These are phyloP conservation scores for Tubosaeta sp. DNA, from an alignment of 768 basidiomycete genomes.

Conservation along the genomic window DNA sequence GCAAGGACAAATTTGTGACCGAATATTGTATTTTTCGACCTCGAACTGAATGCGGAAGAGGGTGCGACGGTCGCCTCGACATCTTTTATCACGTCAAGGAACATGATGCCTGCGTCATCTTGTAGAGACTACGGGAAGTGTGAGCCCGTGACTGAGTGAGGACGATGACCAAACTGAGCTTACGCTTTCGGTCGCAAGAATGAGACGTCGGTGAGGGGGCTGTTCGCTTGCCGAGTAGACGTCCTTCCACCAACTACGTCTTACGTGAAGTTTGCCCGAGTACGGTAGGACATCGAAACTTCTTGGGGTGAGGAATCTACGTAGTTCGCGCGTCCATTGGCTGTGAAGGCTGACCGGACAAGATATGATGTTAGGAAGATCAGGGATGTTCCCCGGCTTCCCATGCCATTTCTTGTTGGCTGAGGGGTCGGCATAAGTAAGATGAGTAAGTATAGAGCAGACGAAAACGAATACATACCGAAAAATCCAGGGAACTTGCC, in stretches of 20 bases:
- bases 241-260: neutral
- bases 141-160: neutral
- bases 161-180: neutral
- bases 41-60: neutral
- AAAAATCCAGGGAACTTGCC: constrained; percentile 1
- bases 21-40: neutral
- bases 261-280: neutral
- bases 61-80: neutral
- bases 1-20: neutral
- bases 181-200: neutral
- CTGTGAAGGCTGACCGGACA: constrained; percentile 1
- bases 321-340: constrained; percentile 4
- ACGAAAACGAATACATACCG: neutral
- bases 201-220: neutral
- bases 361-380: neutral
- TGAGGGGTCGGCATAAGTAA: neutral
- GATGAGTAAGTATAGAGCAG: neutral
- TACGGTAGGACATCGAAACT: constrained; percentile 3
- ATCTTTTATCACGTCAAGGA: neutral
- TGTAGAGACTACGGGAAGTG: neutral
- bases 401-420: neutral
- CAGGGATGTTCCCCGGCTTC: neutral
- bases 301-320: neutral
- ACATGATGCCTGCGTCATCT: neutral
- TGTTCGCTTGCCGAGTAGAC: neutral